A percentile compares a stretch with the other conserved stretches of the same genome.
Conservation (phyloP, 768 basidiomycete genomes). For the Boletellus ananiceps region DNA sequence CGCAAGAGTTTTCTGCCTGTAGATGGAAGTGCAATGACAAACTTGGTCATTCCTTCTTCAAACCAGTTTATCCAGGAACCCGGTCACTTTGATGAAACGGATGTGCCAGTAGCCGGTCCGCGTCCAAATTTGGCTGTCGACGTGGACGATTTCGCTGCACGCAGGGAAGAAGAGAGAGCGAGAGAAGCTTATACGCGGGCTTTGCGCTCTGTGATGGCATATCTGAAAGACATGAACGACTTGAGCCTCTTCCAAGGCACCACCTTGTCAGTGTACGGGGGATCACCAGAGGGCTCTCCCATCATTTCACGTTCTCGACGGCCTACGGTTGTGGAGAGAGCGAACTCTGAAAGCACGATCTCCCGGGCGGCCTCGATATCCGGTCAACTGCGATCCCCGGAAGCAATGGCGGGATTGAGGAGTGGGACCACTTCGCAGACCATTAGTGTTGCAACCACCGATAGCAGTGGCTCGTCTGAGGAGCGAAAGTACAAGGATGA, state of each 20-base stretch:
- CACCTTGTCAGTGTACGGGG: conserved; percentile 55
- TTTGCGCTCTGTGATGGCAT: conserved; percentile 90
- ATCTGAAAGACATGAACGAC: conserved; percentile 94
- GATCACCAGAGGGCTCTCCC: conserved; percentile 41
- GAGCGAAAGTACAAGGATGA: conserved; percentile 93
- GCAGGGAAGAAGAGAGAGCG: conserved; percentile 66
- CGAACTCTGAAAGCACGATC: conserved; percentile 45
- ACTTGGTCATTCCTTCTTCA: conserved; percentile 59
- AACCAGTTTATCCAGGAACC: conserved; percentile 55
- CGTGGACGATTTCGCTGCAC: conserved; percentile 36
- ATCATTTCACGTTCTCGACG: conserved; percentile 49
- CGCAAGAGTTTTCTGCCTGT: conserved; percentile 89
- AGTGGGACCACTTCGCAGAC: conserved; percentile 61
- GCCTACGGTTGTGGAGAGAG: conserved; percentile 58
- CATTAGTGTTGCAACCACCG: conserved; percentile 66
- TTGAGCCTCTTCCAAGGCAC: conserved; percentile 62
- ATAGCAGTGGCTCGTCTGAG: conserved; percentile 68
- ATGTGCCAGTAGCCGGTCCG: conserved; percentile 23
- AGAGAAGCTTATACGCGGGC: conserved; percentile 74
- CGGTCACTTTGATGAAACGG: conserved; percentile 32
- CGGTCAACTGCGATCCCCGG: conserved; percentile 59
- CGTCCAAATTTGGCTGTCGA: conserved; percentile 50
- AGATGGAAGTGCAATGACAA: conserved; percentile 58
- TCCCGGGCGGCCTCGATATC: conserved; percentile 46
- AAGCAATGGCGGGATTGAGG: conserved; percentile 57